A percentile compares a stretch with the other conserved stretches of the same genome.
These are phyloP conservation scores for Pulveroboletus sp. DNA, from an alignment of 768 basidiomycete species.

Conservation along the genomic window DNA sequence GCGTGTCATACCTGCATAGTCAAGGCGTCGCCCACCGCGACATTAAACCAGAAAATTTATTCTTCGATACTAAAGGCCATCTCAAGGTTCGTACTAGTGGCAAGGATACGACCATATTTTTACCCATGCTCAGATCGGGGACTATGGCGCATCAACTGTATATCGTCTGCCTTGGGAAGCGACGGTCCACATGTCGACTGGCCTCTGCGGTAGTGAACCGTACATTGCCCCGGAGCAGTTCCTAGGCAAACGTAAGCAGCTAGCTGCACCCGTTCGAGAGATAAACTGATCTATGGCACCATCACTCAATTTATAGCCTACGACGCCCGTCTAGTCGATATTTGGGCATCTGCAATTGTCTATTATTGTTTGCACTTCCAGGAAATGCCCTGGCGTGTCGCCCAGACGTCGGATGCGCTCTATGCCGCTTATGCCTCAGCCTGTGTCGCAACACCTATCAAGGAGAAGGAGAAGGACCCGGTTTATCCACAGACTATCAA, in stretches of 20 bases:
- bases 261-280: conserved; percentile 28
- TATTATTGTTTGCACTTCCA: conserved; percentile 99
- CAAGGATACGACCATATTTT: not conserved
- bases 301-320: conserved; percentile 58
- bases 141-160: conserved; percentile 98
- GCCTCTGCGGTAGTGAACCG: conserved; percentile 94
- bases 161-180: conserved; percentile 98
- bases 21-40: conserved; percentile 98
- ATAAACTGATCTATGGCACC: conserved; percentile 34
- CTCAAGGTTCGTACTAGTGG: conserved; percentile 66
- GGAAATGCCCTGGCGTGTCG: conserved; percentile 96
- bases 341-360: conserved; percentile 96
- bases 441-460: conserved; percentile 30
- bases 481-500: conserved; percentile 67
- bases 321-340: conserved; percentile 93
- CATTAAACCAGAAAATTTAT: conserved; percentile 96
- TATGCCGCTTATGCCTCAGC: conserved; percentile 67
- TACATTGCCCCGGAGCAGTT: conserved; percentile 99
- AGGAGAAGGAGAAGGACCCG: conserved; percentile 28
- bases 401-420: conserved; percentile 74
- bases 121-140: conserved; percentile 68
- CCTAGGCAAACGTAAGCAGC: conserved; percentile 84
- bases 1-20: conserved; percentile 86
- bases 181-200: conserved; percentile 95
- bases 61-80: conserved; percentile 89